Base-by-base conservation (phyloP, 2,329 filamentous ascomycete species). In the Ramularia endophylla region DNA sequence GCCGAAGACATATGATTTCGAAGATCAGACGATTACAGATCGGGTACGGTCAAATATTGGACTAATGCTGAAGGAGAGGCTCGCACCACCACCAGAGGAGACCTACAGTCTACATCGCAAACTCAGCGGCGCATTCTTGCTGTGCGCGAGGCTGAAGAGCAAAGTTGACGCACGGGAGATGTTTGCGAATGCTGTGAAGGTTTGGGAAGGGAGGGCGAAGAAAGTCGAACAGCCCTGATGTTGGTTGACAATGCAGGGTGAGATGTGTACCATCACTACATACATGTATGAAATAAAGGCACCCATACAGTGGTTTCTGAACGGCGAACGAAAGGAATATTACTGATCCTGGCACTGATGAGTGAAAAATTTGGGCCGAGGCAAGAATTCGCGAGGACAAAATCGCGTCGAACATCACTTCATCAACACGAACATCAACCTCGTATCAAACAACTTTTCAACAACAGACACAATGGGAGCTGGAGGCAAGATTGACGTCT, bases 31-130 rank as follows among this genome's bases (percentile, higher is more conserved):
- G 1, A 97, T 98, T 53, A 98, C 92, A 1, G 89, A 97, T 59
- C 77, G 94, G 32, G 90, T 98, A 43, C 81, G 89, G 57, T 77
- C 73, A 3, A 74, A 94, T 39, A 97, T 98, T 52, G 92, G 92
- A 12, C 71, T 94, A 39, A 98, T 98, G 92, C 74, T 98, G 34
- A 78, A 79, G 42, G 92, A 98, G 70, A 71, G 92, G 27, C 68
- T 98, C 15, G 80, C 87, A 12, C 90, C 92, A 17, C 92, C 94
- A 17, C 92, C 92, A 0, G 94, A 98, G 68, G 92, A 98, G 72
- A 98, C 92, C 38, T 98, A 98, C 61, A 90, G 84, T 61, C 67
- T 98, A 57, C 92, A 98, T 65, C 78, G 92, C 46, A 98, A 98
- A 69, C 69, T 98, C 40, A 95, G 88, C 62, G 92, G 92, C 0